phyloP scores from a whole-genome alignment of 2,329 filamentous ascomycete genomes.

The Aspergillus ustus region DNA sequence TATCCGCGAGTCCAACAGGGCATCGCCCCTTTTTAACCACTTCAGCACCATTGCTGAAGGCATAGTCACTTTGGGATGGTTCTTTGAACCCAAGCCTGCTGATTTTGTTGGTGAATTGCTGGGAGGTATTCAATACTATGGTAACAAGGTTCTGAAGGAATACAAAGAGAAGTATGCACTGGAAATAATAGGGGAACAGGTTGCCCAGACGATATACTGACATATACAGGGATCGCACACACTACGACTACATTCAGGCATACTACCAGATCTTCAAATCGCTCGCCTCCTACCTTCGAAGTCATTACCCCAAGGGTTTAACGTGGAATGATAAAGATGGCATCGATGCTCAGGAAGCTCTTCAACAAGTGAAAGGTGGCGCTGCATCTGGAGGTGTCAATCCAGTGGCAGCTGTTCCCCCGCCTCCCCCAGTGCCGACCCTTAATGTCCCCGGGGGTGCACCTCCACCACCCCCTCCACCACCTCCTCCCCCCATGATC shows the following conservation, averaged over 20 bases:
- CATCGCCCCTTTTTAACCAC: slow-evolving; percentile 76
- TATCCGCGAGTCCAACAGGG: slow-evolving; percentile 80
- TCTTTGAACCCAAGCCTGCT: slow-evolving; percentile 79
- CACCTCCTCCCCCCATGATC: slow-evolving; percentile 56
- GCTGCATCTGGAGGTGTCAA: slow-evolving; percentile 41
- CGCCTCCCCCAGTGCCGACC: slow-evolving; percentile 53
- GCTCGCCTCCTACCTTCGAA: slow-evolving; percentile 80
- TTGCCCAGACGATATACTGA: slow-evolving; percentile 23
- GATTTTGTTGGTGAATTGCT: slow-evolving; percentile 85
- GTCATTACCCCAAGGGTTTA: slow-evolving; percentile 77
- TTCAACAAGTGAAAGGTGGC: slow-evolving; percentile 59
- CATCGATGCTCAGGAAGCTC: slow-evolving; percentile 70
- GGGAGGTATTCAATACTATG: slow-evolving; percentile 86
- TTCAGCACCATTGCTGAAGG: slow-evolving; percentile 87
- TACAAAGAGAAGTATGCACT: slow-evolving; percentile 74
- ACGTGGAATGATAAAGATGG: slow-evolving; percentile 83
- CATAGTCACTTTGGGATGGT: slow-evolving; percentile 88
- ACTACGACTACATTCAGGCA: slow-evolving; percentile 88
- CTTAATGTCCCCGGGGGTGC: slow-evolving; percentile 60
- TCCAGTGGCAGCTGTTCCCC: slow-evolving; percentile 48
- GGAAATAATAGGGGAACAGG: neutral
- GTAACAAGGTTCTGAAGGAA: slow-evolving; percentile 90
- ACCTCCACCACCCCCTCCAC: slow-evolving; percentile 70
- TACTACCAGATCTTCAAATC: slow-evolving; percentile 90
- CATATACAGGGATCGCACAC: slow-evolving; percentile 68